Conservation (phyloP, 1,284 basidiomycete genomes). For the Tylopilus sp. region DNA sequence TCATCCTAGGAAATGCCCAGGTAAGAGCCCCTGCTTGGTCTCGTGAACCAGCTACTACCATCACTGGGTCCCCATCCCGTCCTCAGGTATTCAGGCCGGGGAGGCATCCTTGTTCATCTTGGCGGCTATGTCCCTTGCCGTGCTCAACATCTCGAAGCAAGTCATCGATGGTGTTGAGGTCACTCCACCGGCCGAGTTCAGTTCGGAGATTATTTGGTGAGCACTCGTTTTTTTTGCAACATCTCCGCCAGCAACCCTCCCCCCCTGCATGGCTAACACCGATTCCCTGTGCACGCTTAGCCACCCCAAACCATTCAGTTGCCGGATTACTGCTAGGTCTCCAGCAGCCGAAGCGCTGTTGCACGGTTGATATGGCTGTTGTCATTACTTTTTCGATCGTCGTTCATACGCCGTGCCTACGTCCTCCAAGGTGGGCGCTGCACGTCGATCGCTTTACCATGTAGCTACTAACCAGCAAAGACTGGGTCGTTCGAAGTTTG, state of each 20-base stretch:
- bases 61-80: not conserved
- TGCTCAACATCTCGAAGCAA: slow-evolving; percentile 14
- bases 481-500: no score
- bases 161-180: slow-evolving; percentile 21
- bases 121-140: slow-evolving; percentile 18
- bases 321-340: slow-evolving; percentile 13
- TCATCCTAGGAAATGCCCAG: slow-evolving; percentile 21
- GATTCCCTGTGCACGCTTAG: not conserved
- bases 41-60: not conserved
- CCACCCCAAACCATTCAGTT: slow-evolving; percentile 18
- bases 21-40: slow-evolving; percentile 5
- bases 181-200: slow-evolving; percentile 12
- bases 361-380: not conserved
- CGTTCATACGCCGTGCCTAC: no score
- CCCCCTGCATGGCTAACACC: not conserved
- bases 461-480: no score
- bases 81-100: slow-evolving; percentile 13
- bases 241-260: no score
- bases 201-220: slow-evolving; percentile 8
- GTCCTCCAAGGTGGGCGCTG: no score
- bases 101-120: slow-evolving; percentile 19
- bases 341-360: slow-evolving; percentile 11
- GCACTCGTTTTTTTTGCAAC: not conserved
- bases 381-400: no score
- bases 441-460: no score